These are phyloP conservation scores for Scheffersomyces spartinae DNA, from an alignment of 805 yeast species.

Conservation along the genomic window DNA sequence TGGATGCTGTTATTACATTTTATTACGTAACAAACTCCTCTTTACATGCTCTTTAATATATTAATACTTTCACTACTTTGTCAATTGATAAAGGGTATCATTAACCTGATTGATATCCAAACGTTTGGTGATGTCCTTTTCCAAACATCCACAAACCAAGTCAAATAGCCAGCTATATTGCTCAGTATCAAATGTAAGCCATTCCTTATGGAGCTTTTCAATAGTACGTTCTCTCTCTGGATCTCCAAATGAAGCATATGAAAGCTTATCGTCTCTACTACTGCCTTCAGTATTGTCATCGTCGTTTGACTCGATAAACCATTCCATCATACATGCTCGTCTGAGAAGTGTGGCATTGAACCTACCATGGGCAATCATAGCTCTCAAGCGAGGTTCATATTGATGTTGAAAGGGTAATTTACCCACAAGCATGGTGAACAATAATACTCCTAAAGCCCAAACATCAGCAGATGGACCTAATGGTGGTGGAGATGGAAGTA, in stretches of 20 bases:
- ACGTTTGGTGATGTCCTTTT: constrained; percentile 25
- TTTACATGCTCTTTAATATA: too few relatives aligned
- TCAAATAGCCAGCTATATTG: constrained; percentile 20
- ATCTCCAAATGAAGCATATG: constrained; percentile 9
- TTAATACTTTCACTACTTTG: too few relatives aligned
- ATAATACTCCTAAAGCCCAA: constrained; percentile 83
- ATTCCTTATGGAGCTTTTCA: constrained; percentile 6
- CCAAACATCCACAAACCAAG: constrained; percentile 24
- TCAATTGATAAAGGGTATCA: too few relatives aligned
- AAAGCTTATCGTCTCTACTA: too few relatives aligned
- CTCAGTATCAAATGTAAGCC: constrained; percentile 10
- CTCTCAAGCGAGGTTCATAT: constrained; percentile 70
- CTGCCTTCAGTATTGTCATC: too few relatives aligned
- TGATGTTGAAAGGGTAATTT: constrained; percentile 73
- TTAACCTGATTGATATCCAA: constrained; percentile 30
- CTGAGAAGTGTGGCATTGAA: too few relatives aligned
- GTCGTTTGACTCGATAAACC: too few relatives aligned
- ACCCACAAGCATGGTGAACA: constrained; percentile 65
- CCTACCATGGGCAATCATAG: constrained; percentile 58
- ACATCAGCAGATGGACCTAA: constrained; percentile 65
- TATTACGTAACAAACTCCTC: too few relatives aligned
- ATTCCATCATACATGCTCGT: too few relatives aligned
- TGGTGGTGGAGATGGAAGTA: constrained; percentile 50
- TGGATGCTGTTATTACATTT: too few relatives aligned
- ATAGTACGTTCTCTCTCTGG: constrained; percentile 9